Evolutionary conservation across 805 yeast genomes (phyloP), one percentile per base, ranked within the genome.

Genomic region (Maudiozyma bulderi): DNA sequence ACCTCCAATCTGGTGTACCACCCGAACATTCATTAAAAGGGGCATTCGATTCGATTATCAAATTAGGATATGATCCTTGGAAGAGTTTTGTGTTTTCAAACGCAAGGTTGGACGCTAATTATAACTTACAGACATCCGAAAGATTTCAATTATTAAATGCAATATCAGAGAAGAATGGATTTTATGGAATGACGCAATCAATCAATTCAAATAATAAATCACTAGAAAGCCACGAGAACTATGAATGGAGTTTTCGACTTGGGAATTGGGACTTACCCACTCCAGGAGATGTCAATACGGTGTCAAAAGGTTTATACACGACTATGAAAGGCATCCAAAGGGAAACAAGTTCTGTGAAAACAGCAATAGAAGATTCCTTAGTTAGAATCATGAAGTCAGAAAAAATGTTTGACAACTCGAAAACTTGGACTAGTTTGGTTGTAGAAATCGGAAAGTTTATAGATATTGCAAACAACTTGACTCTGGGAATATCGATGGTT

Each of bases 161-260:
- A 2, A 69, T 82, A 0, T 62, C 82, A 52, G 60, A 74, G 11
- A 47, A 64, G 0, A 72, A 73, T 54, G 90, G 93, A 0, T 64
- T 82, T 49, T 66, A 69, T 51, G 86, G 89, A 0, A 55, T 82
- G 1, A 74, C 90, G 0, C 71, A 69, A 34, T 39, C 51, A 5
- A 53, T 78, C n/a, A 62, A 74, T 8, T 64, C 67, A 38, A 64
- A 66, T 8, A 55, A 52, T n/a, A 33, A 53, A 10, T 49, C 50
- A 6, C 38, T 50, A 0, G 5, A 35, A 0, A 45, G 49, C 6
- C 55, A 56, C 9, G 61, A 62, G 28, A 50, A 65, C 1, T 84
- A 74, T 59, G 80, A 76, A 50, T 81, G 88, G 78, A 77, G 81
- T 0, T 83, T 96, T 88, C 84, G 84, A 58, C 64, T 90, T 40